Percentiles rank a stretch among this genome's conserved stretches.
phyloP scores from a whole-genome alignment of 1,284 basidiomycete species.

The Exobasidium cylindrosporum region DNA sequence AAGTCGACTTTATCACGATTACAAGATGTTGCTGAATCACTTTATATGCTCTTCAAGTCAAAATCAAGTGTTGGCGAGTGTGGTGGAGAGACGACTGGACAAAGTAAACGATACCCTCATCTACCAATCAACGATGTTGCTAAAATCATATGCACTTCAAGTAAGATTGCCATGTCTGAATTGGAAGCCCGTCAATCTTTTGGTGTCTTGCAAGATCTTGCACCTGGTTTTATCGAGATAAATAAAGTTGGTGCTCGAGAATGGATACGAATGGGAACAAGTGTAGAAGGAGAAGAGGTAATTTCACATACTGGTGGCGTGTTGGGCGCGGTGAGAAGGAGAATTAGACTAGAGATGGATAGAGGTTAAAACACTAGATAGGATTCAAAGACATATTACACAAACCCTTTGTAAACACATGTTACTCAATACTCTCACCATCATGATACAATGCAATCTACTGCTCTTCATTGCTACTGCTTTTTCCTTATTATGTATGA shows the following conservation, averaged over 20 bases:
- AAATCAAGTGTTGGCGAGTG: constrained; percentile 27
- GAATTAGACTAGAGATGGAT: constrained; percentile 14
- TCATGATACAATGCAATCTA: too few species aligned
- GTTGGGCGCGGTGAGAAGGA: constrained; percentile 16
- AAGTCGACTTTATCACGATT: constrained; percentile 30
- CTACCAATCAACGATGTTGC: constrained; percentile 34
- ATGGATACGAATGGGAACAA: constrained; percentile 11
- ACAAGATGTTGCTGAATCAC: constrained; percentile 30
- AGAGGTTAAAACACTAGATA: too few species aligned
- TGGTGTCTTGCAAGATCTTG: constrained; percentile 24
- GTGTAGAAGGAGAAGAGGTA: background rate
- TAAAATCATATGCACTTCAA: constrained; percentile 21
- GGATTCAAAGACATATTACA: too few species aligned
- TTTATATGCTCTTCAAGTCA: constrained; percentile 40
- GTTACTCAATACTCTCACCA: too few species aligned
- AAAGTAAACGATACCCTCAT: constrained; percentile 39
- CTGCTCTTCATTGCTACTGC: too few species aligned
- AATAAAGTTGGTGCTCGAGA: constrained; percentile 10
- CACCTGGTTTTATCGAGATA: constrained; percentile 36
- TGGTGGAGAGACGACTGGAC: constrained; percentile 29
- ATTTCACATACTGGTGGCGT: background rate
- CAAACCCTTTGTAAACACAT: too few species aligned
- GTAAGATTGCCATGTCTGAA: constrained; percentile 31
- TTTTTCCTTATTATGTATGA: too few species aligned
- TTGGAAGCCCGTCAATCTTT: constrained; percentile 28